Percentiles rank a stretch among this genome's conserved stretches.
Evolutionary conservation across 202 grass and related monocot genomes (phyloP).

Genomic region (Elaeis oleifera): DNA sequence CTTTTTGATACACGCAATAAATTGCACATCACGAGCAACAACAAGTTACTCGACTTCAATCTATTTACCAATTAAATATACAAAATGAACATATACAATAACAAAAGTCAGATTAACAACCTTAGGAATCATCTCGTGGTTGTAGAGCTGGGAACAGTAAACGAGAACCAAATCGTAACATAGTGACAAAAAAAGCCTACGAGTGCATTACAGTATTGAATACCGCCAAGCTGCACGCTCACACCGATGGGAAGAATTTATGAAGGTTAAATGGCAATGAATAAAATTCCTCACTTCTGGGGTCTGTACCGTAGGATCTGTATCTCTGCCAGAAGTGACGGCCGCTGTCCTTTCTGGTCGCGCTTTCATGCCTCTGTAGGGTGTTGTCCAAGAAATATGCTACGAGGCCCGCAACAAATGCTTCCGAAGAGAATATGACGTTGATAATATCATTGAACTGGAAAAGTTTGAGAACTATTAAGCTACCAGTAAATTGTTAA

Average conservation of each 20-base stretch:
- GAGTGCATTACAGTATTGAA: no score
- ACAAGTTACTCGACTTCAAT: no score
- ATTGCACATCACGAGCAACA: no score
- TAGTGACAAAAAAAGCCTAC: no score
- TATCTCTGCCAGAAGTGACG: conserved; percentile 10
- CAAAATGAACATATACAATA: no score
- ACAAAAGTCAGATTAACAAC: no score
- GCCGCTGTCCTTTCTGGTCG: conserved; percentile 6
- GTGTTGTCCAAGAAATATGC: conserved; percentile 24
- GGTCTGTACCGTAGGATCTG: background rate
- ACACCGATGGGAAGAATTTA: conserved; percentile 9
- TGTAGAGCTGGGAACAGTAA: no score
- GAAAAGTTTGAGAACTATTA: background rate
- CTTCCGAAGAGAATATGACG: conserved; percentile 13
- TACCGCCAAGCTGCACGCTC: no score
- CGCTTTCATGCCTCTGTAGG: background rate
- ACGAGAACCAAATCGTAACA: no score
- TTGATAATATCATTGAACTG: conserved; percentile 18
- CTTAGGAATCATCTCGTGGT: no score
- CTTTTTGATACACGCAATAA: no score
- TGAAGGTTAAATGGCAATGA: conserved; percentile 14
- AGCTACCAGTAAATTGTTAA: background rate
- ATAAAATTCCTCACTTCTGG: conserved; percentile 17
- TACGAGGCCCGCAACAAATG: conserved; percentile 1
- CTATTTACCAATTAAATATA: no score